Conservation (phyloP, 805 yeast genomes). For the Starmerella vaccinii region DNA sequence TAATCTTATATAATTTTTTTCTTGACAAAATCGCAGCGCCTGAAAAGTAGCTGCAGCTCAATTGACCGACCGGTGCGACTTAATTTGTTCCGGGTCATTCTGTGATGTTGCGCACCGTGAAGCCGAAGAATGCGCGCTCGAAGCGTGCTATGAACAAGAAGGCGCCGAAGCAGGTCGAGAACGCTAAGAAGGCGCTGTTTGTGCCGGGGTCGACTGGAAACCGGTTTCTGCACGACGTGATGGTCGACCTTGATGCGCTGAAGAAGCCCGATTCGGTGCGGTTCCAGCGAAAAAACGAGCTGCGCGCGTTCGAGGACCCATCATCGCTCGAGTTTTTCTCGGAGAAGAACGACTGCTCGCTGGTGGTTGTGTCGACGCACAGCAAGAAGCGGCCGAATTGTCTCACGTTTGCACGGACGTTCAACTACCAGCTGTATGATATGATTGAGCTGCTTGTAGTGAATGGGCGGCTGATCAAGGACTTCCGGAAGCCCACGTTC, state of each 20-base stretch:
- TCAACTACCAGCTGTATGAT: slow-evolving; percentile 81
- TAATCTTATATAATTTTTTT: background rate
- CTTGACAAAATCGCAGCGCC: background rate
- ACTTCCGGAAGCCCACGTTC: slow-evolving; percentile 72
- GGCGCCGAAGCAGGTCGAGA: slow-evolving; percentile 81
- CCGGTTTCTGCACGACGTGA: slow-evolving; percentile 73
- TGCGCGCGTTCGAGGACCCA: slow-evolving; percentile 88
- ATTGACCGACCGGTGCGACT: background rate
- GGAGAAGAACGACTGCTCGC: slow-evolving; percentile 85
- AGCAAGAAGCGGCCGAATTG: slow-evolving; percentile 91
- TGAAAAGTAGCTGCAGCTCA: background rate
- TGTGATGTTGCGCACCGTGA: slow-evolving; percentile 38
- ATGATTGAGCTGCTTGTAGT: slow-evolving; percentile 75
- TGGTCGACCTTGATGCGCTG: slow-evolving; percentile 77
- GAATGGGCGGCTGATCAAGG: slow-evolving; percentile 58
- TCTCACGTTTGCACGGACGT: slow-evolving; percentile 77
- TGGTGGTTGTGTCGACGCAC: slow-evolving; percentile 65
- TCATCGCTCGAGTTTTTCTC: slow-evolving; percentile 78
- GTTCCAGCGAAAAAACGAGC: slow-evolving; percentile 77
- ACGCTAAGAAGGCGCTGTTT: slow-evolving; percentile 79
- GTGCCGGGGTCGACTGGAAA: slow-evolving; percentile 80
- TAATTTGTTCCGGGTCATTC: background rate
- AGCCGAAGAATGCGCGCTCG: slow-evolving; percentile 91
- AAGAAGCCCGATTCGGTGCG: slow-evolving; percentile 86
- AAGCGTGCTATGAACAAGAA: slow-evolving; percentile 86